Base-by-base conservation (phyloP, 2,329 filamentous ascomycete genomes). In the Colletotrichum liriopes region DNA sequence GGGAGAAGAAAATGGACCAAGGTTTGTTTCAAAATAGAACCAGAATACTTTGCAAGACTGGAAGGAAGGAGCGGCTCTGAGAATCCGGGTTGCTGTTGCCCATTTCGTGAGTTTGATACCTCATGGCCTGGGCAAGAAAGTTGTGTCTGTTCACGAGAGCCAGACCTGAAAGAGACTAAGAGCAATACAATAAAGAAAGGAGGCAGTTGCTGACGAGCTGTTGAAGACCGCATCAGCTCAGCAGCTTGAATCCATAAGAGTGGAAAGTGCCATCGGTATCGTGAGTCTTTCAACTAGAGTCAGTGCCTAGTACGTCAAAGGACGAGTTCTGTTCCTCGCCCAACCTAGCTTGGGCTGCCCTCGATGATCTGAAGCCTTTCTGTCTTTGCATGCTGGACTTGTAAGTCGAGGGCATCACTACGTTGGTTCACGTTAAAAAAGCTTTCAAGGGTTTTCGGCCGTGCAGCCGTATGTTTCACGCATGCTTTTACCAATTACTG, bases 171-270 rank as follows among this genome's bases (percentile, higher is more conserved):
- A 41, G 45, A 7, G 20, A 18, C 14, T 18, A 6, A 52, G n/a
- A n/a, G 18, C 5, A n/a, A 37, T 12, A n/a, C 5, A 32, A 32
- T 32, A 32, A 32, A 32, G 29, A 32, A 32, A 32, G 9, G 7
- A 6, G 18, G 1, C 4, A 39, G 6, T 23, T 3, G n/a, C 3
- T 5, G 1, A 16, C 8, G 6, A 23, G 7, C 20, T 23, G 2
- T 6, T 16, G 8, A 4, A 14, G 9, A 37, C 8, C 12, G 37
- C 29, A 4, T 9, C 2, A 32, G 2, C 5, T 20, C 6, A 14
- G 9, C 20, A 12, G 52, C 11, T 18, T 23, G 5, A 23, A 3
- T 9, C n/a, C 1, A 7, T 16, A 9, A 14, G 14, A 7, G 9
- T 1, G 20, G 29, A 32, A 14, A 2, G 8, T 14, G 29, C 14